phyloP scores from a whole-genome alignment of 495 filamentous ascomycete species.

The Astrocystis sublimbata region DNA sequence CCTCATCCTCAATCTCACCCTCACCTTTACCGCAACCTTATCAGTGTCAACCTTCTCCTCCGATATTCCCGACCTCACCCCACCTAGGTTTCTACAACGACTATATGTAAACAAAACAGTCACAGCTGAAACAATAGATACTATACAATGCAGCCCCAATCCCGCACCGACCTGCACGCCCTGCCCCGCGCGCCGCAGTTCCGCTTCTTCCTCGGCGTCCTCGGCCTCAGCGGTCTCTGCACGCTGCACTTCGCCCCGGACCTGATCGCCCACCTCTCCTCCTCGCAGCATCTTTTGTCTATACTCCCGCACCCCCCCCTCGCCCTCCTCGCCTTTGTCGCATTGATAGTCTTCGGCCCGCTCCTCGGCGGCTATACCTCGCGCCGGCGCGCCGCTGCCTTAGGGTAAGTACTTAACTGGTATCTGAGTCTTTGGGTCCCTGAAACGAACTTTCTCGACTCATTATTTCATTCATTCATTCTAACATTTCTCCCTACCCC shows the following conservation, averaged over 20 bases:
- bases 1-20: too few species aligned
- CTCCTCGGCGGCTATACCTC: constrained; percentile 20
- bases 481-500: too few species aligned
- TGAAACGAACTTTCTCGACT: too few species aligned
- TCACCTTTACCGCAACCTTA: too few species aligned
- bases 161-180: constrained; percentile 6
- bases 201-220: constrained; percentile 16
- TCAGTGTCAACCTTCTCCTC: too few species aligned
- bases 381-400: constrained; percentile 12
- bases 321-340: constrained; percentile 4
- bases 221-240: neutral
- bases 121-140: too few species aligned
- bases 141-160: neutral
- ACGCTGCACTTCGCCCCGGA: neutral
- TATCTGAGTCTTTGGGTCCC: too few species aligned
- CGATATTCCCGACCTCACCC: too few species aligned
- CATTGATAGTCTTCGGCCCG: constrained; percentile 8
- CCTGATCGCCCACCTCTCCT: neutral
- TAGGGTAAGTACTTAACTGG: too few species aligned
- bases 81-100: too few species aligned
- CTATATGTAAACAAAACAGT: too few species aligned
- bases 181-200: constrained; percentile 18
- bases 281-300: constrained; percentile 2
- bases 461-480: too few species aligned
- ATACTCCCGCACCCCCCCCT: constrained; percentile 12